Evolutionary conservation across 768 basidiomycete genomes (phyloP).

Genomic region (Naganishia antarctica): DNA sequence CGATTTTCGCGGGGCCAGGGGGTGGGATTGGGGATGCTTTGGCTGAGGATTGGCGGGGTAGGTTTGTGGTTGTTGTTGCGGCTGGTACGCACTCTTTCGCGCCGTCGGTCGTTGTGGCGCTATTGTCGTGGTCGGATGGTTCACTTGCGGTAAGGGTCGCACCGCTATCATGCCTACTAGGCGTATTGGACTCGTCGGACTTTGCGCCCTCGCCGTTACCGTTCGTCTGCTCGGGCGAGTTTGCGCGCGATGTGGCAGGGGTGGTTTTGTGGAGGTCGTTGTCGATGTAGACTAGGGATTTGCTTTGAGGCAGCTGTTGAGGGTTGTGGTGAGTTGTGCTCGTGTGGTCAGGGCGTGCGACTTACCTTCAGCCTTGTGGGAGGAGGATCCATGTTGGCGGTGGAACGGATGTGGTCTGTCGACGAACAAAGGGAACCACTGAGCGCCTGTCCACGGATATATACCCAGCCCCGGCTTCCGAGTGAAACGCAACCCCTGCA

Average conservation of each 20-base stretch:
- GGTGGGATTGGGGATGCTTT: not conserved
- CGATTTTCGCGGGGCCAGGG: not conserved
- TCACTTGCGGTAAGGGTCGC: not conserved
- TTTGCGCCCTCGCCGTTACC: not conserved
- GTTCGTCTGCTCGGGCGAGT: slow-evolving; percentile 7
- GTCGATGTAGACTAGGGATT: slow-evolving; percentile 48
- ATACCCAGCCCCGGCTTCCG: too few species aligned
- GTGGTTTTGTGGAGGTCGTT: slow-evolving; percentile 35
- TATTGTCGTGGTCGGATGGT: too few species aligned
- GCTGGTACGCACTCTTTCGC: too few species aligned
- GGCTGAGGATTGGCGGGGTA: too few species aligned
- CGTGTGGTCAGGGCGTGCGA: not conserved
- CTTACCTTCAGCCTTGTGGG: slow-evolving; percentile 2
- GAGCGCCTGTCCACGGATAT: too few species aligned
- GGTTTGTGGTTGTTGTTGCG: not conserved
- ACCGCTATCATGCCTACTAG: not conserved
- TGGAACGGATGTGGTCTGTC: too few species aligned
- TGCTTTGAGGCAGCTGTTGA: slow-evolving; percentile 43
- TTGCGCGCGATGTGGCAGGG: slow-evolving; percentile 22
- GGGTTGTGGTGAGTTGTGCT: not conserved
- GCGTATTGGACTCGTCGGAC: not conserved
- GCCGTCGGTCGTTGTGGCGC: too few species aligned
- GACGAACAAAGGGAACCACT: too few species aligned
- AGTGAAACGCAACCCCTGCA: too few species aligned
- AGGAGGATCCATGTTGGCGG: not conserved